Base-by-base conservation (phyloP, 2,329 filamentous ascomycete genomes). In the Aspergillus ochraceoroseus region DNA sequence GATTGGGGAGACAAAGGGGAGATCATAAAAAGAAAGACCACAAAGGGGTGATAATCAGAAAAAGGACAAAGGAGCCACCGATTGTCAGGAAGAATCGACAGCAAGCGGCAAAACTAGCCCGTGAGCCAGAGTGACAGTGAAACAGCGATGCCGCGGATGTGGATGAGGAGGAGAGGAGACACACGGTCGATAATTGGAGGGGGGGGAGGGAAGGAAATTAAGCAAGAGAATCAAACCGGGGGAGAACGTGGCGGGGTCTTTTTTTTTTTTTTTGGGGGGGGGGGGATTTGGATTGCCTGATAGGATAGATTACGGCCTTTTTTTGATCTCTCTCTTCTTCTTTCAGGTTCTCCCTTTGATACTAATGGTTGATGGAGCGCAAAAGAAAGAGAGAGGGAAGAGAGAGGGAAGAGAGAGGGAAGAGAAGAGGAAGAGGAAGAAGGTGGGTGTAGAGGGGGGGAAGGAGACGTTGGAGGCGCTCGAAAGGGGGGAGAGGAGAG, bases 141-240 rank as follows among this genome's bases (percentile, higher is more conserved):
- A 52, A 52, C 50, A 44, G 44, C 49, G 52, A 55, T 47, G 47
- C 38, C 41, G 44, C 48, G 48, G 49, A 41, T 31, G 32, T 43
- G 25, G 28, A 32, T 36, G 38, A 43, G 44, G 45, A 41, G 49
- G 38, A 42, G 45, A 37, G 38, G 44, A 15, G 29, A 25, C 32
- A 38, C 25, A 41, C 44, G 40, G 40, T 36, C 36, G 44, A 38
- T 20, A 25, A 43, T 26, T 26, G 35, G 28, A 43, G 38, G 29
- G 33, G 37, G 32, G 22, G 17, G 30, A 32, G 29, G 17, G 33
- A 32, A 15, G 13, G 27, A 23, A 13, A 14, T 33, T 14, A 12
- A 32, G 29, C n/a, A 38, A 23, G 26, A 19, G 31, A 43, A 30
- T 26, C 25, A 28, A 26, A 30, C 22, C 9, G 20, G 27, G 15